These are phyloP conservation scores for Claviceps spartinae DNA, from an alignment of 2,329 filamentous ascomycete genomes.

Conservation along the genomic window DNA sequence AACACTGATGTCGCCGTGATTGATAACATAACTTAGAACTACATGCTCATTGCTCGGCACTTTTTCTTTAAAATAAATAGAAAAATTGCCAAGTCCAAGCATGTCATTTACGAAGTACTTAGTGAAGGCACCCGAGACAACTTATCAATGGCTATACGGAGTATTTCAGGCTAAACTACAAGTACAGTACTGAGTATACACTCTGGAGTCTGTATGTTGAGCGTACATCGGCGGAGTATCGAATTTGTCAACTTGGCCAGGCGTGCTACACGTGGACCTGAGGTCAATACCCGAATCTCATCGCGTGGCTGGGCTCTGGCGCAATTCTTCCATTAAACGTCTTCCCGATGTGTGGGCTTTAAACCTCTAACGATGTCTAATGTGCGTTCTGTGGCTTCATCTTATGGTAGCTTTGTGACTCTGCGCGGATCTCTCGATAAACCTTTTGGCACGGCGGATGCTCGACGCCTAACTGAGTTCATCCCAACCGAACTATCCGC, in stretches of 20 bases:
- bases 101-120: background rate
- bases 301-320: background rate
- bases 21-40: background rate
- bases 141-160: background rate
- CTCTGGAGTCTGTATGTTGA: background rate
- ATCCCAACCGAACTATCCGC: background rate
- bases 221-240: background rate
- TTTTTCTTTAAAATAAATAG: background rate
- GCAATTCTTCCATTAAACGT: background rate
- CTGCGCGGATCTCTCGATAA: background rate
- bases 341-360: too few species aligned
- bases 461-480: background rate
- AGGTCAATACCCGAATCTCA: background rate
- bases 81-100: background rate
- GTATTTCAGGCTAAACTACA: background rate
- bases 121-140: background rate
- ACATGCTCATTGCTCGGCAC: background rate
- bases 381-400: background rate
- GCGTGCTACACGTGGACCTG: background rate
- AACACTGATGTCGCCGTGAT: background rate
- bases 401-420: background rate
- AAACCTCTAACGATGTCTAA: background rate
- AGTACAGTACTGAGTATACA: background rate
- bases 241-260: background rate
- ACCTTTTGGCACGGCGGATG: background rate